Evolutionary conservation across 495 filamentous ascomycete genomes (phyloP).

Genomic region (Chaetomium tenue): DNA sequence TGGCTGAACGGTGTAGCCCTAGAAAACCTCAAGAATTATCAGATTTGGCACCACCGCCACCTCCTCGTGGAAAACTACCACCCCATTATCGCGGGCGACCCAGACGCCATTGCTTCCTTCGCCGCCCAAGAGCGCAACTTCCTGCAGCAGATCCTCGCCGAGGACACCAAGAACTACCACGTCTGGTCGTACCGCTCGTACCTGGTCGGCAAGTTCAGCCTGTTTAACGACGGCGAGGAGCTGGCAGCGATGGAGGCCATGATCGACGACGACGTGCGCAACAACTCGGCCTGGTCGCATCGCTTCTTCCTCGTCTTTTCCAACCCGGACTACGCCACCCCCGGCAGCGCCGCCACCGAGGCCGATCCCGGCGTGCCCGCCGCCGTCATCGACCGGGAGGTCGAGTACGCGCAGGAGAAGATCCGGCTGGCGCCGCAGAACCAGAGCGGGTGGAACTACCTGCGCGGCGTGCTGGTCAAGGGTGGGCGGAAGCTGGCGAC

Average conservation of each 20-base stretch:
- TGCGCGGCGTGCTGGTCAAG: conserved; percentile 70
- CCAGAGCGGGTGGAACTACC: conserved; percentile 88
- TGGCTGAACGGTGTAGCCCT: conserved; percentile 85
- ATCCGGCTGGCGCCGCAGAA: conserved; percentile 86
- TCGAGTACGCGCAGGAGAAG: conserved; percentile 66
- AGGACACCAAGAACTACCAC: conserved; percentile 96
- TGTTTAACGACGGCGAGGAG: conserved; percentile 59
- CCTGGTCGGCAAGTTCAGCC: conserved; percentile 74
- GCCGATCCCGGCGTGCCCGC: conserved; percentile 53
- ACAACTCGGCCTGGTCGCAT: conserved; percentile 98
- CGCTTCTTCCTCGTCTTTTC: conserved; percentile 88
- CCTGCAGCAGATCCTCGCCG: conserved; percentile 73
- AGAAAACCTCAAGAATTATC: conserved; percentile 91
- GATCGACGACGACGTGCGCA: conserved; percentile 75
- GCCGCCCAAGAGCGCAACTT: conserved; percentile 65
- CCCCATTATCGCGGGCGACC: conserved; percentile 48
- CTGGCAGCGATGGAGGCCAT: conserved; percentile 65
- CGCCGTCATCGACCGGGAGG: conserved; percentile 69
- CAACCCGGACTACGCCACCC: conserved; percentile 51
- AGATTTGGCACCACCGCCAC: conserved; percentile 98
- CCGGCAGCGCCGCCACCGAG: conserved; percentile 45
- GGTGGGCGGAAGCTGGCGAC: conserved; percentile 55
- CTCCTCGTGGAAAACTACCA: conserved; percentile 69
- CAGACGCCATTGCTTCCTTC: conserved; percentile 35
- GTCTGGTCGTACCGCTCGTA: conserved; percentile 97